Base-by-base conservation (phyloP, 2,329 filamentous ascomycete genomes). In the Xylariaceae sp. region DNA sequence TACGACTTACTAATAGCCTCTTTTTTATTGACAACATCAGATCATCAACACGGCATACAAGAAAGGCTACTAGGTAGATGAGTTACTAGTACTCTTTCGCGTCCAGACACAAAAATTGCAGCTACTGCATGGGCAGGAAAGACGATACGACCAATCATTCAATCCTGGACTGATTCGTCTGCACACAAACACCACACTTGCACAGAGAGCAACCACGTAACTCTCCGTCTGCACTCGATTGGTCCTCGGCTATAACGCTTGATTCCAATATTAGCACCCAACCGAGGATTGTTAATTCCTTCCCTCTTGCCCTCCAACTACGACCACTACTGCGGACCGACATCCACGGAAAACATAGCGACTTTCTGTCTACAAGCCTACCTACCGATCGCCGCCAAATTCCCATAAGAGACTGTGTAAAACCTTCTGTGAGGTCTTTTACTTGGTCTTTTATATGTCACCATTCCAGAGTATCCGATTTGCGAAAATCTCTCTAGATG, bases 401-500 rank as follows among this genome's bases (percentile, higher is more conserved):
- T 9, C 48, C n/a, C 37, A 58, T 60, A 57, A 60, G 57, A 61
- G 56, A 58, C 65, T 7, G 23, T 34, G 34, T 34, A 51, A 51
- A 34, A n/a, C 49, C 49, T 51, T 64, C 61, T 66, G 60, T 62
- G 60, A 61, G 56, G 57, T 73, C 73, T 75, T 75, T 72, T 72
- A 75, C 73, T 63, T 64, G 64, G 66, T 71, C 62, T 68, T 64
- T 72, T 70, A 71, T 72, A 71, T 69, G 69, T 72, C 70, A 69
- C 68, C 67, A 69, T 69, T 68, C 61, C 68, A 66, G 66, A 65
- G 66, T 61, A 61, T 58, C 54, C 65, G 63, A 60, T 68, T 66
- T 59, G 72, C 72, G 66, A 72, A 67, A 69, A 67, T 64, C 64
- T 69, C 66, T 65, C 68, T 72, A 68, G 65, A 79, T 79, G 77